Conservation (phyloP, 495 filamentous ascomycete species). For the Penicillium subrubescens region DNA sequence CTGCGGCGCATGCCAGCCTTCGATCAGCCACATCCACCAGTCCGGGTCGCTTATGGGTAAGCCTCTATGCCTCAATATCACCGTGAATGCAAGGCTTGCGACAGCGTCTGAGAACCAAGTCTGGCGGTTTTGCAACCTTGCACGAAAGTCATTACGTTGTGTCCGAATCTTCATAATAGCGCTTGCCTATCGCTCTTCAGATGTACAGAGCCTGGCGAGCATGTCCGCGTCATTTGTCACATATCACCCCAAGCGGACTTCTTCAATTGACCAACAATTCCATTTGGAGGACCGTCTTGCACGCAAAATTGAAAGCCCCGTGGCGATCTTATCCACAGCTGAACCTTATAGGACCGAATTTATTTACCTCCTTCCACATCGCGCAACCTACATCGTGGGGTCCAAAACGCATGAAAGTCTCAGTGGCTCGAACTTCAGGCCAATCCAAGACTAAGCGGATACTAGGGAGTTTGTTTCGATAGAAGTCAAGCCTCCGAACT, state of each 20-base stretch:
- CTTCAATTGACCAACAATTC: not conserved
- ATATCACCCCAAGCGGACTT: not conserved
- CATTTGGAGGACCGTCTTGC: not conserved
- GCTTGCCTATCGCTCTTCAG: no score
- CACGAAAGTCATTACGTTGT: not conserved
- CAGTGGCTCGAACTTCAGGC: not conserved
- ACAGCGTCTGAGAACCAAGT: not conserved
- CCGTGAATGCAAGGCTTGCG: not conserved
- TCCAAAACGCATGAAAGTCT: not conserved
- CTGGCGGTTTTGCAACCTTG: not conserved
- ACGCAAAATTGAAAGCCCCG: not conserved
- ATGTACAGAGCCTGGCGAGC: not conserved
- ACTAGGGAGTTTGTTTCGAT: not conserved
- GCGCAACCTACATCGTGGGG: not conserved
- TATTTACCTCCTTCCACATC: not conserved
- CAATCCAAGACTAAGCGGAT: not conserved
- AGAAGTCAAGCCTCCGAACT: not conserved
- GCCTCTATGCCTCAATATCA: constrained; percentile 27
- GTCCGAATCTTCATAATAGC: not conserved
- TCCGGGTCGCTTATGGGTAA: constrained; percentile 15
- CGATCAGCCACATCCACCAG: constrained; percentile 18
- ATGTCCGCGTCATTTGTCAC: constrained; percentile 1
- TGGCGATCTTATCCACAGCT: not conserved
- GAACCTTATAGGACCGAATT: not conserved
- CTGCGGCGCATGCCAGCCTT: constrained; percentile 8